A percentile compares a stretch with the other conserved stretches of the same genome.
Conservation (phyloP, 1,284 basidiomycete species). For the Trametes hirsuta region DNA sequence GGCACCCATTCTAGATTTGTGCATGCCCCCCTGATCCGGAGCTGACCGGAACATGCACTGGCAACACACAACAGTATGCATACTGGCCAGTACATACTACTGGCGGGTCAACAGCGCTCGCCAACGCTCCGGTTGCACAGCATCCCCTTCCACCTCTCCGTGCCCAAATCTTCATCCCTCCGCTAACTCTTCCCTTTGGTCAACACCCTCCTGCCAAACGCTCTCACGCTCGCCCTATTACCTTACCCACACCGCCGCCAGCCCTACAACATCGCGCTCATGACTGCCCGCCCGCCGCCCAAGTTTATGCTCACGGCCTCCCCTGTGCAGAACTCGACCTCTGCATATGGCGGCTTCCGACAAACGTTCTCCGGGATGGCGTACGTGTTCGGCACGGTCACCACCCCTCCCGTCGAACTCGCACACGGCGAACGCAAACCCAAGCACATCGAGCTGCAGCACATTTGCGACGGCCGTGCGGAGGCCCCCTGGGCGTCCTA, state of each 20-base stretch:
- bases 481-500: slow-evolving; percentile 58
- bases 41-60: no score
- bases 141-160: slow-evolving; percentile 50
- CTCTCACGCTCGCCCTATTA: slow-evolving; percentile 60
- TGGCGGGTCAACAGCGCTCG: slow-evolving; percentile 45
- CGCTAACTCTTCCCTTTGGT: slow-evolving; percentile 51
- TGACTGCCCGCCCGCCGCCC: slow-evolving; percentile 10
- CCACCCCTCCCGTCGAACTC: slow-evolving; percentile 54
- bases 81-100: slow-evolving; percentile 50
- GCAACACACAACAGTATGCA: no score
- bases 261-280: slow-evolving; percentile 32
- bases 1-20: no score
- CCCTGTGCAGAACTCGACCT: slow-evolving; percentile 21
- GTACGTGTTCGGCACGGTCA: slow-evolving; percentile 28
- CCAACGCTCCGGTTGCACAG: slow-evolving; percentile 48
- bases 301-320: slow-evolving; percentile 21
- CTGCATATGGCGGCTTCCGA: slow-evolving; percentile 20
- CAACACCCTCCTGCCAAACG: slow-evolving; percentile 46
- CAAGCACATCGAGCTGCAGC: slow-evolving; percentile 60
- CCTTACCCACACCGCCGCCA: slow-evolving; percentile 52
- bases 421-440: slow-evolving; percentile 64
- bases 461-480: slow-evolving; percentile 65
- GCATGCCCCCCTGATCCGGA: no score
- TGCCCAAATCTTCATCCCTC: slow-evolving; percentile 54
- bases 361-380: slow-evolving; percentile 16